These are phyloP conservation scores for Chloranthus sessilifolius DNA, from an alignment of 164 flowering plant species.

Conservation along the genomic window DNA sequence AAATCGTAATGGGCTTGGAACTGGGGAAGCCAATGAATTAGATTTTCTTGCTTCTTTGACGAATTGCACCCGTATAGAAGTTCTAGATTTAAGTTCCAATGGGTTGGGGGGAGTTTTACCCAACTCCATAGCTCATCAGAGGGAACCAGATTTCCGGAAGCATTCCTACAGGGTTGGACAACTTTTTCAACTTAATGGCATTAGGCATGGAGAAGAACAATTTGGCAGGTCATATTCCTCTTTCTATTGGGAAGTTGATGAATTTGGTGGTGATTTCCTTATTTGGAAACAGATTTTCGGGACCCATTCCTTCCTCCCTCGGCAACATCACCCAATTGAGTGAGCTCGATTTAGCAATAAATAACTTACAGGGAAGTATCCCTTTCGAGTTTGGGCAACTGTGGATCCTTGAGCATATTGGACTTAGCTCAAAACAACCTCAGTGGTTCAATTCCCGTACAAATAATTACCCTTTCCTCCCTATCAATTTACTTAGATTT, in stretches of 20 bases:
- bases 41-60: conserved; percentile 15
- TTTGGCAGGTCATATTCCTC: conserved; percentile 23
- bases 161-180: conserved; percentile 15
- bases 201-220: conserved; percentile 5
- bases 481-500: not conserved
- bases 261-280: conserved; percentile 9
- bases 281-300: conserved; percentile 12
- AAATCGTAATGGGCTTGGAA: conserved; percentile 8
- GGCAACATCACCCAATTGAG: conserved; percentile 18
- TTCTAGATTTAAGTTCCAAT: not conserved
- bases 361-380: conserved; percentile 22
- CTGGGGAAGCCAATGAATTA: conserved; percentile 6
- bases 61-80: conserved; percentile 19
- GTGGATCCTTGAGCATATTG: not conserved
- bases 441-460: conserved; percentile 18
- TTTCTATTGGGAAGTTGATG: conserved; percentile 15
- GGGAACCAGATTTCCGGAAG: conserved; percentile 12
- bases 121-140: conserved; percentile 11
- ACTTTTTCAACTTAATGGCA: conserved; percentile 12
- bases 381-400: conserved; percentile 24
- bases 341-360: not conserved
- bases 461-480: conserved; percentile 12
- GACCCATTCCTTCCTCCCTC: conserved; percentile 20
- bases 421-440: conserved; percentile 17
- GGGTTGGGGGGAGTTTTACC: conserved; percentile 23